These are phyloP conservation scores for Skeletonema menzelii DNA, from an alignment of 108 stramenopile species.

Conservation along the genomic window DNA sequence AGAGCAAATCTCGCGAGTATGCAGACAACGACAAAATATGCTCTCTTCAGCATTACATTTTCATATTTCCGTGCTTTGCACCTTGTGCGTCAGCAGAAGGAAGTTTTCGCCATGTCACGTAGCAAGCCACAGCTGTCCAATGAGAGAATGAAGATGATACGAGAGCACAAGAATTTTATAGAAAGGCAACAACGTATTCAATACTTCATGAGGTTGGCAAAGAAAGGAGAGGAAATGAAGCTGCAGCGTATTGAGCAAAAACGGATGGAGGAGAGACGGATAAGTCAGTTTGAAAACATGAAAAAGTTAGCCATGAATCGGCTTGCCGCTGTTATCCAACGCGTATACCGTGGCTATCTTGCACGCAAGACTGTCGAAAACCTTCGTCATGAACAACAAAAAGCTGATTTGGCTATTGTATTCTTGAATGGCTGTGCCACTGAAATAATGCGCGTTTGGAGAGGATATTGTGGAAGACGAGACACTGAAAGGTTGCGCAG, in stretches of 20 bases:
- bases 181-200: slow-evolving; percentile 23
- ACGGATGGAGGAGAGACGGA: slow-evolving; percentile 19
- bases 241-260: slow-evolving; percentile 16
- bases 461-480: slow-evolving; percentile 42
- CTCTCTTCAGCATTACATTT: slow-evolving; percentile 30
- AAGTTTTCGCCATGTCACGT: slow-evolving; percentile 7
- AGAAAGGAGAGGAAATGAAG: slow-evolving; percentile 25
- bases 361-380: slow-evolving; percentile 23
- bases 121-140: neutral
- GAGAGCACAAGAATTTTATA: slow-evolving; percentile 22
- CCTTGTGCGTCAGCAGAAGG: slow-evolving; percentile 14
- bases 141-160: slow-evolving; percentile 29
- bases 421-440: slow-evolving; percentile 30
- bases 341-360: slow-evolving; percentile 29
- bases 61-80: slow-evolving; percentile 30
- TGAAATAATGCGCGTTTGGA: slow-evolving; percentile 29
- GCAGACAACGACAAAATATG: slow-evolving; percentile 24
- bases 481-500: slow-evolving; percentile 20
- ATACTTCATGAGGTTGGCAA: slow-evolving; percentile 33
- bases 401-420: neutral
- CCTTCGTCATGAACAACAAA: neutral
- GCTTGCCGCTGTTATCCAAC: slow-evolving; percentile 23
- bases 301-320: slow-evolving; percentile 15
- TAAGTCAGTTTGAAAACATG: slow-evolving; percentile 9
- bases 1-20: slow-evolving; percentile 3